These are phyloP conservation scores for Sclerotinia borealis DNA, from an alignment of 2,329 filamentous ascomycete genomes.

Conservation along the genomic window DNA sequence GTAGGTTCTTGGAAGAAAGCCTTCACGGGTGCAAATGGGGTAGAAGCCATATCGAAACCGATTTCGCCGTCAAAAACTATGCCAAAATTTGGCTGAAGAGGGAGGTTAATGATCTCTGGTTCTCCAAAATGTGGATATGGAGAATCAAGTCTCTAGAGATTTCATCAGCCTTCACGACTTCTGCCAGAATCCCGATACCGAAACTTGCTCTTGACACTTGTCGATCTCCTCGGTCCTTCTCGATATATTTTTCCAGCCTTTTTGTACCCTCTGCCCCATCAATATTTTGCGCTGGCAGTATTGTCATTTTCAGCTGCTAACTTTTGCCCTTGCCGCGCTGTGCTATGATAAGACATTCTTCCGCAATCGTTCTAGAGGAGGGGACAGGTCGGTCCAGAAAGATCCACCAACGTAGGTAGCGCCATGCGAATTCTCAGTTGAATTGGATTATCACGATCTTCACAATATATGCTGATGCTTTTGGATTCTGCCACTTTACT, in stretches of 20 bases:
- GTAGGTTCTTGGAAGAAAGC: slow-evolving; percentile 4
- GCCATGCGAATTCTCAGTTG: not conserved
- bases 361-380: not conserved
- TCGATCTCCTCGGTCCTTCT: not conserved
- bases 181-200: not conserved
- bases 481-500: not conserved
- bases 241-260: not conserved
- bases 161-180: too few relatives aligned
- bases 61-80: not conserved
- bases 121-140: not conserved
- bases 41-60: not conserved
- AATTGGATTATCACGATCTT: not conserved
- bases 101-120: not conserved
- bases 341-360: slow-evolving; percentile 1
- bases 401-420: not conserved
- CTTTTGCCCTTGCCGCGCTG: not conserved
- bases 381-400: not conserved
- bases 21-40: not conserved
- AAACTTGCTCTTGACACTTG: not conserved
- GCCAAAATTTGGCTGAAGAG: not conserved
- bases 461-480: not conserved
- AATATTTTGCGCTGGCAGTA: not conserved
- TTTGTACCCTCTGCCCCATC: not conserved
- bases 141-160: not conserved
- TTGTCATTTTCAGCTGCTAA: not conserved